phyloP scores from a whole-genome alignment of 768 basidiomycete genomes.

The Rhodotorula paludigena region DNA sequence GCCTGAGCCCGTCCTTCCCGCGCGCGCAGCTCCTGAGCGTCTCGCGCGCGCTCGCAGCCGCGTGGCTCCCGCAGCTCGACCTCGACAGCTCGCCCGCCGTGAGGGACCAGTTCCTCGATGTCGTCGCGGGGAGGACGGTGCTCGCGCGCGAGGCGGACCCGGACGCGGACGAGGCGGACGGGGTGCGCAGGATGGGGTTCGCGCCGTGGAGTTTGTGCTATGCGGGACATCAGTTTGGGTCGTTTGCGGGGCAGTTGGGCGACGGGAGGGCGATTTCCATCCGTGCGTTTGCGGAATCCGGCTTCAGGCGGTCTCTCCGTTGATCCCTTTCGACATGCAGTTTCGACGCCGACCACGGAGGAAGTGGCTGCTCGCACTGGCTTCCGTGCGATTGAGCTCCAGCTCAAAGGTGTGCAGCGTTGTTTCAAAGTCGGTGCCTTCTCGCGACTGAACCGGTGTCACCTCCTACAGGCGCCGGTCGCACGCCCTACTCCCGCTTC shows the following conservation, averaged over 20 bases:
- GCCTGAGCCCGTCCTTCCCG: conserved; percentile 13
- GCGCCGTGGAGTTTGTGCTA: conserved; percentile 37
- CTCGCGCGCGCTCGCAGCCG: conserved; percentile 5
- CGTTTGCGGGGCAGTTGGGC: conserved; percentile 89
- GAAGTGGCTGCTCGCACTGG: conserved; percentile 24
- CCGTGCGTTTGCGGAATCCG: conserved; percentile 48
- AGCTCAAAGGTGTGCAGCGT: conserved; percentile 59
- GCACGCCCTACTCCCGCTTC: conserved; percentile 85
- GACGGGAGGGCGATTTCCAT: conserved; percentile 94
- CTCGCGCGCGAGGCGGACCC: conserved; percentile 52
- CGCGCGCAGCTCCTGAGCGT: conserved; percentile 19
- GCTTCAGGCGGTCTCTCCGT: neutral
- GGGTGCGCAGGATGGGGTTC: conserved; percentile 11
- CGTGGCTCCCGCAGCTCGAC: conserved; percentile 36
- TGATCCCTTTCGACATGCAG: neutral
- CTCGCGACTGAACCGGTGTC: neutral
- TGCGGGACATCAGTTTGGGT: conserved; percentile 71
- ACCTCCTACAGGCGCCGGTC: conserved; percentile 60
- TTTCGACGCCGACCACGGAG: conserved; percentile 24
- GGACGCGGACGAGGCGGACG: neutral
- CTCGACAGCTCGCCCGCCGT: conserved; percentile 46
- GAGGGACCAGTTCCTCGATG: conserved; percentile 69
- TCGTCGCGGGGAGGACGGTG: conserved; percentile 70
- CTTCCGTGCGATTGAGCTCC: conserved; percentile 59
- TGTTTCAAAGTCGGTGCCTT: neutral